Evolutionary conservation across 2,329 filamentous ascomycete species (phyloP), one percentile per base, ranked within the genome.

Genomic region (Neofusicoccum kwambonambiense): DNA sequence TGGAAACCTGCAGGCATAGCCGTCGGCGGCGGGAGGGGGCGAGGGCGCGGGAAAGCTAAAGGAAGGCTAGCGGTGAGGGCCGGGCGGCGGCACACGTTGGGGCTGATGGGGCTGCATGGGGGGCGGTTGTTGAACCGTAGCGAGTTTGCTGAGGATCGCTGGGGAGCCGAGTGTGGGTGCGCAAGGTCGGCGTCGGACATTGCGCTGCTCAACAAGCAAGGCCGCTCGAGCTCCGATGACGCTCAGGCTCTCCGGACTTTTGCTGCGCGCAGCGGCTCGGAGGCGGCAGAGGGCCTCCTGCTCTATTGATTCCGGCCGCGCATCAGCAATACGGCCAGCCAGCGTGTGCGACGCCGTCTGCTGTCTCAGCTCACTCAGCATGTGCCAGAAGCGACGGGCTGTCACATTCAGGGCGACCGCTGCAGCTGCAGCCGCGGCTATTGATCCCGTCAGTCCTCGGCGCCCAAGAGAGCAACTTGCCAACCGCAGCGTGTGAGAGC

Each of bases 81-180:
- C 58, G 58, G 45, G 58, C 37, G 34, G 58, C 58, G 58, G 44
- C 58, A 22, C 27, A 62, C 47, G 58, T 62, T 62, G 58, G 58
- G 58, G 57, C 57, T 62, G 57, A 62, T 62, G 44, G 44, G 57
- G 58, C 58, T 51, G 45, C 44, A 62, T 34, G 58, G 58, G 58
- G 44, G 19, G 31, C 58, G 44, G 44, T 62, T 51, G 58, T 60
- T 60, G 56, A 62, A 62, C 58, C 42, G 56, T 15, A 37, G 56
- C 56, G 17, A 47, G 41, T 41, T 51, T 62, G 58, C 39, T 50
- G 58, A 62, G 58, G 58, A 62, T 62, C 58, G 58, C 58, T 62
- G 58, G 58, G 58, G 58, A 62, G 58, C 58, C 58, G 58, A 51
- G 58, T 22, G 45, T 51, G 47, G 56, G 56, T 49, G 56, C 42